Conservation (phyloP, 768 basidiomycete genomes). For the Paxillus involutus region DNA sequence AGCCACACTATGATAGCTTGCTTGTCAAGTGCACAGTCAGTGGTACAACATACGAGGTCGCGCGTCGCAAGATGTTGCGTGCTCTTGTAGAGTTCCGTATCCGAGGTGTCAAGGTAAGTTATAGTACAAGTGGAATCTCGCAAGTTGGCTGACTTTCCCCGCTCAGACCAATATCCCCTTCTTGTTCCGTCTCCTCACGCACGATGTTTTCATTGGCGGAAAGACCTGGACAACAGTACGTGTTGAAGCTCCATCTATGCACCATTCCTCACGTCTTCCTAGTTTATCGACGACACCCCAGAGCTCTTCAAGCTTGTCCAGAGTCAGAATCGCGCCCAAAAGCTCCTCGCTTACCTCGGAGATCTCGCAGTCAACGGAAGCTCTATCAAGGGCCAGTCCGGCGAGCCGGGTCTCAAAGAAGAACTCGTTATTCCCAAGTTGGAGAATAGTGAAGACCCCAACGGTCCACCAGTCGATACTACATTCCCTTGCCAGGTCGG, state of each 20-base stretch:
- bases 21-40: slow-evolving; percentile 95
- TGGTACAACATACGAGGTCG: slow-evolving; percentile 98
- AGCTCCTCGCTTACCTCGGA: slow-evolving; percentile 93
- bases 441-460: slow-evolving; percentile 73
- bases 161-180: slow-evolving; percentile 96
- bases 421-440: slow-evolving; percentile 85
- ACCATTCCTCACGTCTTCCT: slow-evolving; percentile 10
- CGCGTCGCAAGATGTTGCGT: slow-evolving; percentile 97
- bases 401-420: slow-evolving; percentile 91
- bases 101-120: slow-evolving; percentile 87
- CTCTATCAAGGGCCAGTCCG: slow-evolving; percentile 93
- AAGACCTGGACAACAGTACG: slow-evolving; percentile 96
- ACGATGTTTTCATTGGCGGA: slow-evolving; percentile 93
- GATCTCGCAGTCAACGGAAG: slow-evolving; percentile 98
- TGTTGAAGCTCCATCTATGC: slow-evolving; percentile 6
- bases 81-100: slow-evolving; percentile 99
- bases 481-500: slow-evolving; percentile 82
- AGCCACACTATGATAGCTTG: slow-evolving; percentile 98
- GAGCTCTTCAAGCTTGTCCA: slow-evolving; percentile 98
- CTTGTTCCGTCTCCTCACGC: slow-evolving; percentile 95
- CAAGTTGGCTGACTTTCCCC: background rate
- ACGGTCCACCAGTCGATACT: slow-evolving; percentile 74
- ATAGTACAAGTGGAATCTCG: background rate
- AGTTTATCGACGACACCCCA: slow-evolving; percentile 99
- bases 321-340: slow-evolving; percentile 97